Base-by-base conservation (phyloP, 2,329 filamentous ascomycete genomes). In the Fusarium penzigii region DNA sequence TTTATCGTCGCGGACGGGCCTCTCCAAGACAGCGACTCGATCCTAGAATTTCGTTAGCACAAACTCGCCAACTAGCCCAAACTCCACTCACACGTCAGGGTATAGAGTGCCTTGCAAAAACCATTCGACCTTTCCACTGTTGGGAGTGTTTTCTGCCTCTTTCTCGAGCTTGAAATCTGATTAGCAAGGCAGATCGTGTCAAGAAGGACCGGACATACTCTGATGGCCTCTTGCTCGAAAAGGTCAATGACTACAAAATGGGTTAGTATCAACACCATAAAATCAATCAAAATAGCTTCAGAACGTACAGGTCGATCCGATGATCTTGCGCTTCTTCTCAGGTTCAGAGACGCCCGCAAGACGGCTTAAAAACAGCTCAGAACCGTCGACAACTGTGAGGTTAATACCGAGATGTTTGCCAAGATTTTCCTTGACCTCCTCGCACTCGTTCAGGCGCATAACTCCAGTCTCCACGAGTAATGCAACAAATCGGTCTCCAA, bases 241-340 rank as follows among this genome's bases (percentile, higher is more conserved):
- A 56, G 43, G n/a, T 56, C 53, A 5, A 56, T 56, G 17, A 56
- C 46, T 42, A n/a, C 34, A 10, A 17, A 32, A n/a, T 32, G 34
- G 17, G 44, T 46, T 17, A 46, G 46, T 36, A 48, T 38, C n/a
- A n/a, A n/a, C n/a, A n/a, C n/a, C n/a, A n/a, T n/a, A n/a, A n/a
- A n/a, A n/a, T n/a, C n/a, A n/a, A n/a, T n/a, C n/a, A n/a, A n/a
- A n/a, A n/a, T n/a, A n/a, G n/a, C n/a, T n/a, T n/a, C n/a, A n/a
- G n/a, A n/a, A n/a, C n/a, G 20, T 25, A 72, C 64, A 80, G 40
- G 83, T 89, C 57, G 80, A 83, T 50, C 92, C 92, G 56, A 97
- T 97, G 64, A 97, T 86, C 75, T 96, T 96, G 49, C 92, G 82
- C 80, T 96, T 97, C 68, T 83, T 83, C 74, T 97, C 92, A 0